phyloP scores from a whole-genome alignment of 495 filamentous ascomycete species.

The Neurospora pannonica region DNA sequence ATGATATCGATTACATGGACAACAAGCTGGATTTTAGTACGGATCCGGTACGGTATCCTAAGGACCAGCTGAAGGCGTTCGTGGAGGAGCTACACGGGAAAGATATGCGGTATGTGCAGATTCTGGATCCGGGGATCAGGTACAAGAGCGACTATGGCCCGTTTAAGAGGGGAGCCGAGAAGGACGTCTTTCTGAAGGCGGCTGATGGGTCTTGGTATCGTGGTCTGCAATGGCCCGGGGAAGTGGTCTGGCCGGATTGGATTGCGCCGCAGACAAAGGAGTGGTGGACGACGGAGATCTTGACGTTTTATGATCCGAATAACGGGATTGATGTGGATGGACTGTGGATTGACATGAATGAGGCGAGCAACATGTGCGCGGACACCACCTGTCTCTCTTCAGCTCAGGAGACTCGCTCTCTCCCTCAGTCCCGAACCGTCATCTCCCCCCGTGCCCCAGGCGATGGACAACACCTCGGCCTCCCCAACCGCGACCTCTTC shows the following conservation, averaged over 20 bases:
- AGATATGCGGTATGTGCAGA: slow-evolving; percentile 71
- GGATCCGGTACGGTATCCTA: slow-evolving; percentile 60
- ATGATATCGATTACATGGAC: slow-evolving; percentile 79
- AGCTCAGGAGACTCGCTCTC: not conserved
- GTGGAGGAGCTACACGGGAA: slow-evolving; percentile 60
- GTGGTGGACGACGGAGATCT: slow-evolving; percentile 73
- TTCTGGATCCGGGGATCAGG: slow-evolving; percentile 77
- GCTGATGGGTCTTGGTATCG: slow-evolving; percentile 57
- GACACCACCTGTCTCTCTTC: slow-evolving; percentile 2
- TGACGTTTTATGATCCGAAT: slow-evolving; percentile 52
- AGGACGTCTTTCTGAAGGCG: slow-evolving; percentile 55
- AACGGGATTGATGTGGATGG: slow-evolving; percentile 73
- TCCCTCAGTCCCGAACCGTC: not conserved
- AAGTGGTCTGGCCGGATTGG: slow-evolving; percentile 80
- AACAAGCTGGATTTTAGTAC: slow-evolving; percentile 54
- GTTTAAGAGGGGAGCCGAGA: slow-evolving; percentile 51
- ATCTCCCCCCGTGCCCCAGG: not conserved
- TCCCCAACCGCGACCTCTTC: slow-evolving; percentile 56
- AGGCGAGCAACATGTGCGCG: slow-evolving; percentile 19
- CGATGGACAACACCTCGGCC: slow-evolving; percentile 30
- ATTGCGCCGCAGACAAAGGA: slow-evolving; percentile 54
- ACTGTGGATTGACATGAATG: slow-evolving; percentile 82
- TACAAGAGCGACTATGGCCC: slow-evolving; percentile 50
- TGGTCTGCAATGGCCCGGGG: slow-evolving; percentile 79
- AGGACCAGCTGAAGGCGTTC: slow-evolving; percentile 55